Conservation (phyloP, 2,329 filamentous ascomycete species). For the Cyclaneusma minus region DNA sequence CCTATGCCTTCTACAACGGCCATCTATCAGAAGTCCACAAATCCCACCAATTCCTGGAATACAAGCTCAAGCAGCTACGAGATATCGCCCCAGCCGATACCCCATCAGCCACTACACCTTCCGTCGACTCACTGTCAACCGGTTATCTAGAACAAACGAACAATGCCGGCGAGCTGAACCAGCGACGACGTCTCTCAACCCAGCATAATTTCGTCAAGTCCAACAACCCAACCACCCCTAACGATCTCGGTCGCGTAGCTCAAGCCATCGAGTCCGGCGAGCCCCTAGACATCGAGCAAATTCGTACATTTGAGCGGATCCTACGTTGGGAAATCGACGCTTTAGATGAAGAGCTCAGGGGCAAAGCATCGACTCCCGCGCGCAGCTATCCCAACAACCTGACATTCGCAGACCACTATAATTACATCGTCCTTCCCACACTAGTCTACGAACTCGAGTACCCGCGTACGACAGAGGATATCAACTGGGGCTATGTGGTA, state of each 20-base stretch:
- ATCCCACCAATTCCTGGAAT: constrained; percentile 26
- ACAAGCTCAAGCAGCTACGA: constrained; percentile 40
- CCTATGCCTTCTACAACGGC: constrained; percentile 66
- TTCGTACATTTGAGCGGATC: constrained; percentile 46
- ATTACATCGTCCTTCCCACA: constrained; percentile 62
- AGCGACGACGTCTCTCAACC: constrained; percentile 23
- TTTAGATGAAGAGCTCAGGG: constrained; percentile 44
- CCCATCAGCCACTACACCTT: constrained; percentile 26
- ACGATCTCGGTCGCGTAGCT: constrained; percentile 44
- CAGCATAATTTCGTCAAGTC: no score
- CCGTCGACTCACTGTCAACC: constrained; percentile 26
- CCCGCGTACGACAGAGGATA: constrained; percentile 47
- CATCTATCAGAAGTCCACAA: constrained; percentile 48
- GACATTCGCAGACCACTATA: constrained; percentile 46
- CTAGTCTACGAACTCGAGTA: constrained; percentile 70
- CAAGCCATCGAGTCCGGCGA: constrained; percentile 43
- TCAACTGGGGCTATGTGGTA: constrained; percentile 60
- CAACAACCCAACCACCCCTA: constrained; percentile 20
- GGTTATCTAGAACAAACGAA: constrained; percentile 27
- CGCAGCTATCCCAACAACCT: constrained; percentile 55
- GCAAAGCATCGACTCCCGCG: constrained; percentile 33
- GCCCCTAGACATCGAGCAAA: constrained; percentile 44
- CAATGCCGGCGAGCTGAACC: constrained; percentile 24
- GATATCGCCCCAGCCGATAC: constrained; percentile 28
- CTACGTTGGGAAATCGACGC: constrained; percentile 45